phyloP scores from a whole-genome alignment of 1,284 basidiomycete species.

The Naganishia liquefaciens region DNA sequence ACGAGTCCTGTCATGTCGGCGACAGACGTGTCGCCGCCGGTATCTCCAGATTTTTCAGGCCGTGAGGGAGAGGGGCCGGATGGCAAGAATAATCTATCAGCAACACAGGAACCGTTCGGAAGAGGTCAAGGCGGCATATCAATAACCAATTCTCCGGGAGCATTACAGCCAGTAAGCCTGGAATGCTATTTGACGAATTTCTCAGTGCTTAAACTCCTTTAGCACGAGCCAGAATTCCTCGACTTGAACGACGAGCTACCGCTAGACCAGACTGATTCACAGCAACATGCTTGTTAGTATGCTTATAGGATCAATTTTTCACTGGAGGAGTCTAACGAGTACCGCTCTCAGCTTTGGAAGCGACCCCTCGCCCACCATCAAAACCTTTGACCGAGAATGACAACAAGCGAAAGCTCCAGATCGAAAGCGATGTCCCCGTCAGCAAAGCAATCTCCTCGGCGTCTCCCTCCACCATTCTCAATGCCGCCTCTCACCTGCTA shows the following conservation, averaged over 20 bases:
- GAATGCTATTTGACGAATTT: too few species aligned
- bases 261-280: neutral
- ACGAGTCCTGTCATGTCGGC: conserved; percentile 80
- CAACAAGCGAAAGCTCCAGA: conserved; percentile 5
- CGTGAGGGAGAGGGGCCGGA: neutral
- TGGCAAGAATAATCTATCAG: conserved; percentile 3
- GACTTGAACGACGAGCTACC: conserved; percentile 47
- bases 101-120: conserved; percentile 51
- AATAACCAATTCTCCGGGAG: neutral
- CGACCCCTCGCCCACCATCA: conserved; percentile 1
- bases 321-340: neutral
- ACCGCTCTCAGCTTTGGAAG: neutral
- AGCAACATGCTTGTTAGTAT: conserved; percentile 9
- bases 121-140: conserved; percentile 17
- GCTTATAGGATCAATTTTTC: neutral
- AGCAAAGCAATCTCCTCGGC: conserved; percentile 29
- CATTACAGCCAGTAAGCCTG: conserved; percentile 1
- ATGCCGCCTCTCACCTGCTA: conserved; percentile 38
- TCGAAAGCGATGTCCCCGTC: conserved; percentile 8
- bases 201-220: neutral
- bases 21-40: conserved; percentile 42
- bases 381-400: neutral
- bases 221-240: conserved; percentile 48
- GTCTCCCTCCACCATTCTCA: conserved; percentile 37
- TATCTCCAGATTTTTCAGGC: conserved; percentile 22